These are phyloP conservation scores for Yamadazyma insecticola DNA, from an alignment of 805 yeast species.

Conservation along the genomic window DNA sequence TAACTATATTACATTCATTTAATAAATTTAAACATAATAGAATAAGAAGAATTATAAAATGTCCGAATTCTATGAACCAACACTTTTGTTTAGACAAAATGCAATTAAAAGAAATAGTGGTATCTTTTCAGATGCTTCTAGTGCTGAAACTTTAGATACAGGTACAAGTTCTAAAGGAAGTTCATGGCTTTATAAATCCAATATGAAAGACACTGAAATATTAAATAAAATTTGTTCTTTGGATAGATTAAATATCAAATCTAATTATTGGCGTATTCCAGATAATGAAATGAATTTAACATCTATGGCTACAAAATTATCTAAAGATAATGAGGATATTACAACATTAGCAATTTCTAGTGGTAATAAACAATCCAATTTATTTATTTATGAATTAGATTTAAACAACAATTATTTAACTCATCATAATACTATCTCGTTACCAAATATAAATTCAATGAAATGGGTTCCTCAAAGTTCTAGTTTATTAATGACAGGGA, in stretches of 20 bases:
- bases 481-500: slow-evolving; percentile 62
- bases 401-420: slow-evolving; percentile 38
- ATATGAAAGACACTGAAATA: slow-evolving; percentile 26
- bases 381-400: slow-evolving; percentile 49
- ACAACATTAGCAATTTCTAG: slow-evolving; percentile 51
- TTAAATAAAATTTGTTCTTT: slow-evolving; percentile 39
- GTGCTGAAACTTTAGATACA: slow-evolving; percentile 11
- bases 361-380: slow-evolving; percentile 40
- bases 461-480: slow-evolving; percentile 46
- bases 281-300: slow-evolving; percentile 42
- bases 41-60: slow-evolving; percentile 11
- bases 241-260: slow-evolving; percentile 35
- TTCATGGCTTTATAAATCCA: slow-evolving; percentile 28
- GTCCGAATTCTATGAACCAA: slow-evolving; percentile 37
- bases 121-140: slow-evolving; percentile 18
- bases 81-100: slow-evolving; percentile 36
- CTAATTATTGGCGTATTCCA: slow-evolving; percentile 44
- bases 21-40: no score
- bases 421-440: slow-evolving; percentile 54
- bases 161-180: slow-evolving; percentile 5
- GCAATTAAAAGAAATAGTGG: slow-evolving; percentile 28
- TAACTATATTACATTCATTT: no score
- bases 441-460: slow-evolving; percentile 51
- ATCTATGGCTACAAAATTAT: slow-evolving; percentile 29
- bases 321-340: slow-evolving; percentile 2